Percentiles rank a stretch among this genome's conserved stretches.
Evolutionary conservation across 192 early-diverging fungal genomes (phyloP).

Genomic region (Diversispora eburnea): DNA sequence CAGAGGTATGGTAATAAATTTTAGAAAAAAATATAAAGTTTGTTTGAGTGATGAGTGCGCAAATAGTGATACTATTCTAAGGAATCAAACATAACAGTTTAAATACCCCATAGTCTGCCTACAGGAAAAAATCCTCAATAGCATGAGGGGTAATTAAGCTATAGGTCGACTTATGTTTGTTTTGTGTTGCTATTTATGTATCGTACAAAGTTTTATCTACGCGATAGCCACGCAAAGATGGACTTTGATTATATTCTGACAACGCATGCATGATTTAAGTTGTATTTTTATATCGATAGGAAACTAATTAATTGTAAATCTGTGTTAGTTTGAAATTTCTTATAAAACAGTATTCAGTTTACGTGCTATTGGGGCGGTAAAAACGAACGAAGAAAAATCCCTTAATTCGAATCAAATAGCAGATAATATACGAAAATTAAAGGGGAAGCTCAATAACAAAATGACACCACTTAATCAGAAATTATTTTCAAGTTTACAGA

Average conservation of each 20-base stretch:
- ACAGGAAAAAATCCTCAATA: constrained; percentile 17
- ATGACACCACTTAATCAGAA: constrained; percentile 3
- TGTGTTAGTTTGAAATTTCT: constrained; percentile 27
- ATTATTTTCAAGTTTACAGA: constrained; percentile 7
- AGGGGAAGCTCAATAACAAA: constrained; percentile 15
- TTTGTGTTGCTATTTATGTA: constrained; percentile 24
- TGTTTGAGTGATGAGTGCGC: constrained; percentile 2
- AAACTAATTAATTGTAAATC: constrained; percentile 15
- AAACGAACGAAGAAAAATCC: constrained; percentile 9
- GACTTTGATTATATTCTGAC: constrained; percentile 22
- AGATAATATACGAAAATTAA: constrained; percentile 11
- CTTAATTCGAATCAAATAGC: constrained; percentile 3
- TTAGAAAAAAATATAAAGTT: not conserved
- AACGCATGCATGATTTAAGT: constrained; percentile 2
- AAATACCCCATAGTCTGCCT: constrained; percentile 15
- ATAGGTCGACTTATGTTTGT: constrained; percentile 15
- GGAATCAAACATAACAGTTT: constrained; percentile 7
- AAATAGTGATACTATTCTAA: constrained; percentile 8
- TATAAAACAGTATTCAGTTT: constrained; percentile 22
- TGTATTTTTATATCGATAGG: constrained; percentile 5
- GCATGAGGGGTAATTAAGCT: not conserved
- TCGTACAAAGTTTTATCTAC: constrained; percentile 2
- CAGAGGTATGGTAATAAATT: no score
- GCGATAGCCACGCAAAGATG: constrained; percentile 6
- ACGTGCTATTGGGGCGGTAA: constrained; percentile 10